phyloP scores from a whole-genome alignment of 2,329 filamentous ascomycete genomes.

The Calonectria multiphialidica region DNA sequence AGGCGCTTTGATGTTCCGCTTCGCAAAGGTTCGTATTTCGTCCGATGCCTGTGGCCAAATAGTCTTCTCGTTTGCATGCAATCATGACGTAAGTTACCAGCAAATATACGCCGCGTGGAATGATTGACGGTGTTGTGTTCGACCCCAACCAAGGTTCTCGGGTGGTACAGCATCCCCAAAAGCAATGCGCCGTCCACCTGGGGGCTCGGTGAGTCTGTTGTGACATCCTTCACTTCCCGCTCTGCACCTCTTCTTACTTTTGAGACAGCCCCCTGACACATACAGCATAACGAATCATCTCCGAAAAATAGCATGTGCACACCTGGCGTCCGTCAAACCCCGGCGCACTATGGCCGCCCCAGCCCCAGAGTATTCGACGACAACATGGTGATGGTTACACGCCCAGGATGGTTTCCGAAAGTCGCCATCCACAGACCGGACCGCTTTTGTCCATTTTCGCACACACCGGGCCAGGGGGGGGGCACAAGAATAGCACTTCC shows the following conservation, averaged over 20 bases:
- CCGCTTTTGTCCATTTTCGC: not conserved
- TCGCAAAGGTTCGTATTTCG: conserved; percentile 3
- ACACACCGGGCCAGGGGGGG: not conserved
- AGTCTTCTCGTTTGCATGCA: conserved; percentile 11
- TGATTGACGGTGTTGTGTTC: conserved; percentile 2
- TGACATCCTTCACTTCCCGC: not conserved
- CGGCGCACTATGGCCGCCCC: not conserved
- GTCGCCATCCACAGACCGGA: not conserved
- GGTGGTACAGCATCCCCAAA: not conserved
- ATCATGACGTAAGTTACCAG: conserved; percentile 16
- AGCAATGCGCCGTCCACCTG: not conserved
- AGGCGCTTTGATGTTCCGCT: not conserved
- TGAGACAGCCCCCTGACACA: conserved; percentile 6
- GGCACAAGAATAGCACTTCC: not conserved
- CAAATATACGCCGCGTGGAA: not conserved
- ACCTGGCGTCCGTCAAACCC: not conserved
- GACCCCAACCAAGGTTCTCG: not conserved
- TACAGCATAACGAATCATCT: conserved; percentile 4
- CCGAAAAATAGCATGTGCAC: not conserved
- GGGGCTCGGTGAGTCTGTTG: not conserved
- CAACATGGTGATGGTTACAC: not conserved
- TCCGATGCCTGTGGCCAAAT: not conserved
- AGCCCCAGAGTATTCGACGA: not conserved
- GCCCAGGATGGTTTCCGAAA: not conserved
- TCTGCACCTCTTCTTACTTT: not conserved